A percentile compares a stretch with the other conserved stretches of the same genome.
Evolutionary conservation across 2,329 filamentous ascomycete genomes (phyloP).

Genomic region (Aspergillus ochraceoroseus): DNA sequence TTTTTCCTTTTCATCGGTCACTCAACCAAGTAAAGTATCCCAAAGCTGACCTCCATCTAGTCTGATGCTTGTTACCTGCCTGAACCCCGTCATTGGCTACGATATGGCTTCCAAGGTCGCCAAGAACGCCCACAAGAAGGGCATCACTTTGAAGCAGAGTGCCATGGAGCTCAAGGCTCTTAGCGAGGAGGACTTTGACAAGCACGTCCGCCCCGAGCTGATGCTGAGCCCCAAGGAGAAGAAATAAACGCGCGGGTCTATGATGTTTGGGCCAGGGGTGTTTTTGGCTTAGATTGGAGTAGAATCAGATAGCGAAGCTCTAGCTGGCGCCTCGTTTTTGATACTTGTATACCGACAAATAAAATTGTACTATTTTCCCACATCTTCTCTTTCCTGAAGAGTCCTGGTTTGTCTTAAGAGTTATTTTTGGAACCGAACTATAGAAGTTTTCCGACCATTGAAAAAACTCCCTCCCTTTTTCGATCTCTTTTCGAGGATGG

Average conservation of each 20-base stretch:
- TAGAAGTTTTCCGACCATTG: too few relatives aligned
- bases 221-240: slow-evolving; percentile 82
- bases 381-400: too few relatives aligned
- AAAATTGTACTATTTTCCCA: slow-evolving; percentile 14
- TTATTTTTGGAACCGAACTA: slow-evolving; percentile 9
- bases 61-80: slow-evolving; percentile 95
- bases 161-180: slow-evolving; percentile 90
- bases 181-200: slow-evolving; percentile 83
- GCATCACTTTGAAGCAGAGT: slow-evolving; percentile 84
- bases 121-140: slow-evolving; percentile 99
- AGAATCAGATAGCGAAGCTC: slow-evolving; percentile 16
- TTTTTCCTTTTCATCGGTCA: not conserved
- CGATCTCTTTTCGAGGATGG: too few relatives aligned
- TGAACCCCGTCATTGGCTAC: slow-evolving; percentile 96
- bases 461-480: too few relatives aligned
- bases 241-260: slow-evolving; percentile 42
- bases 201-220: slow-evolving; percentile 82
- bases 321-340: slow-evolving; percentile 13
- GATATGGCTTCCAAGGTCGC: slow-evolving; percentile 96
- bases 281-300: slow-evolving; percentile 13
- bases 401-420: slow-evolving; percentile 4
- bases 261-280: slow-evolving; percentile 1
- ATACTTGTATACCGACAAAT: slow-evolving; percentile 19
- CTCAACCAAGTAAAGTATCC: not conserved
- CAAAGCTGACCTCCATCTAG: slow-evolving; percentile 45